Conservation (phyloP, 495 filamentous ascomycete genomes). For the Aeminium ludgeri region DNA sequence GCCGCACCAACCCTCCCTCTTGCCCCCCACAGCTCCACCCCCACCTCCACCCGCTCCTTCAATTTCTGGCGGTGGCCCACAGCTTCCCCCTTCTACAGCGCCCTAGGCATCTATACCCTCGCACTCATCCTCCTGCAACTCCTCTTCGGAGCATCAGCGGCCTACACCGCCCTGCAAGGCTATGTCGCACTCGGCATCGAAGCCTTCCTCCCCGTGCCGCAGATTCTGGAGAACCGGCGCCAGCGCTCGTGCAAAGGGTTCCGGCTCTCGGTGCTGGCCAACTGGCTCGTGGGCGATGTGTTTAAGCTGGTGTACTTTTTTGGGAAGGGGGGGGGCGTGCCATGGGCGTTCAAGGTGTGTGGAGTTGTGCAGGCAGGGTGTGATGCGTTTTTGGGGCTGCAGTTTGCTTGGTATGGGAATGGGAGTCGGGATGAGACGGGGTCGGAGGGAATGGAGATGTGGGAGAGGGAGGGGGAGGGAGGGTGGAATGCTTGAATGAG, state of each 20-base stretch:
- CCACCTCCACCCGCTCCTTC: slow-evolving; percentile 43
- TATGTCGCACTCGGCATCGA: slow-evolving; percentile 76
- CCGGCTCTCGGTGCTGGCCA: slow-evolving; percentile 64
- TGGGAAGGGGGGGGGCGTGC: slow-evolving; percentile 47
- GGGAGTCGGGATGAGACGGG: slow-evolving; percentile 22
- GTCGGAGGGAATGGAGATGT: not conserved
- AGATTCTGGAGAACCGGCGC: slow-evolving; percentile 65
- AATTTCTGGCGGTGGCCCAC: slow-evolving; percentile 90
- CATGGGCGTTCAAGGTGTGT: slow-evolving; percentile 78
- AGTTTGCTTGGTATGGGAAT: slow-evolving; percentile 70
- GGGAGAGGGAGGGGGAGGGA: slow-evolving; percentile 2
- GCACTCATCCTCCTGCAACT: slow-evolving; percentile 52
- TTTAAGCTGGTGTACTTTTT: slow-evolving; percentile 94
- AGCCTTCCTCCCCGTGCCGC: slow-evolving; percentile 76
- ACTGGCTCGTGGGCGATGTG: slow-evolving; percentile 77
- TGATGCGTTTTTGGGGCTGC: slow-evolving; percentile 65
- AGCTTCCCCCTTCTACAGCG: slow-evolving; percentile 82
- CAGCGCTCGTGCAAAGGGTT: slow-evolving; percentile 78
- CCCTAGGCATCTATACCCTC: slow-evolving; percentile 54
- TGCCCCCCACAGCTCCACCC: slow-evolving; percentile 9
- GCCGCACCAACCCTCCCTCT: too few relatives aligned
- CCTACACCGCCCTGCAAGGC: slow-evolving; percentile 60
- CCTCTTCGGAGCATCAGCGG: slow-evolving; percentile 43
- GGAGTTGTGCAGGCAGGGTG: slow-evolving; percentile 81
- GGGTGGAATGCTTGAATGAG: not conserved